phyloP scores from a whole-genome alignment of 2,329 filamentous ascomycete genomes.

The Colletotrichum gloeosporioides region DNA sequence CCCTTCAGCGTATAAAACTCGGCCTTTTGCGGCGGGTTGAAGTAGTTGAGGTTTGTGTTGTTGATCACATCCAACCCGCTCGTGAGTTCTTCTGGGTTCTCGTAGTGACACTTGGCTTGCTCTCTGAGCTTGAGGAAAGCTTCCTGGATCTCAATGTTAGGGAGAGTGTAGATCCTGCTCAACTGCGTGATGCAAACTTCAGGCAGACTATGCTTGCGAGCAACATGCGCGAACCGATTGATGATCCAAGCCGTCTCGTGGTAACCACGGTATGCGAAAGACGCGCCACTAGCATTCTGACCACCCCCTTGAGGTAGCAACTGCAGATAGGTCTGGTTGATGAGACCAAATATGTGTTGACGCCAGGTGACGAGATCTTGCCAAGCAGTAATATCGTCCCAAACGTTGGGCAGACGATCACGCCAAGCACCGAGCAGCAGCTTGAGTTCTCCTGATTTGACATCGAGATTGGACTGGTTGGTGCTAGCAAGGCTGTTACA shows the following conservation, averaged over 20 bases:
- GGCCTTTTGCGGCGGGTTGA: conserved; percentile 93
- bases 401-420: conserved; percentile 93
- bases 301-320: conserved; percentile 77
- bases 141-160: conserved; percentile 99
- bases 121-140: conserved; percentile 98
- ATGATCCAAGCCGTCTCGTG: conserved; percentile 99
- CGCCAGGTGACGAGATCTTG: conserved; percentile 99
- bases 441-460: conserved; percentile 95
- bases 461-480: conserved; percentile 83
- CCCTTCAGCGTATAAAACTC: conserved; percentile 99
- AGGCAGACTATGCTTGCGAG: conserved; percentile 93
- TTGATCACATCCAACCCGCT: conserved; percentile 98
- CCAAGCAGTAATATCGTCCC: conserved; percentile 99
- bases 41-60: conserved; percentile 99
- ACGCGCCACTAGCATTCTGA: conserved; percentile 85
- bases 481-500: conserved; percentile 89
- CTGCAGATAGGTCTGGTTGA: conserved; percentile 91
- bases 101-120: conserved; percentile 98
- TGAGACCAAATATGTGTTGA: conserved; percentile 97
- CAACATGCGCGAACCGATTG: conserved; percentile 97
- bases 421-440: conserved; percentile 93
- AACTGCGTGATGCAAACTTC: conserved; percentile 98
- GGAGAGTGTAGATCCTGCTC: conserved; percentile 96
- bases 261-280: conserved; percentile 95
- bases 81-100: conserved; percentile 90